Base-by-base conservation (phyloP, 306 rosid genomes). In the Lagenaria siceraria region DNA sequence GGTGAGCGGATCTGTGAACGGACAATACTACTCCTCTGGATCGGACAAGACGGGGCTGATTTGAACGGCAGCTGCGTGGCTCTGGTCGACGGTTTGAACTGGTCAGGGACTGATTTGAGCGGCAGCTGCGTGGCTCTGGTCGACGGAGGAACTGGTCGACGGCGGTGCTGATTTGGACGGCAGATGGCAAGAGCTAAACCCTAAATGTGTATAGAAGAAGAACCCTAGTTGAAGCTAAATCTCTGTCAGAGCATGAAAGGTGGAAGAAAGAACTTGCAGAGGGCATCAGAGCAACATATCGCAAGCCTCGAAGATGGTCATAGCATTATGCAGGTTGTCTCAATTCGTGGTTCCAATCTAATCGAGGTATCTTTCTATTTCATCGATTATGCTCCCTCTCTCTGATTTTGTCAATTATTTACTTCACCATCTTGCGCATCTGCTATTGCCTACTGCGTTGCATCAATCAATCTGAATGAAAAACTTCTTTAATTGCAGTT, bases 261-360 rank as follows among this genome's bases (percentile, higher is more conserved):
- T 74, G 98, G 98, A 84, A 90, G 97, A 82, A 95, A 92, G 83
- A 95, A 95, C 85, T 83, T 95, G 83, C 88, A 85, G 85, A 85
- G 97, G 80, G 96, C 90, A 35, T 80, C 84, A 11, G 87, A 75
- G 84, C 91, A 88, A 62, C 73, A 79, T 40, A 82, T 78, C 63
- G 77, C 87, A 0, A 85, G 85, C 56, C 85, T 95, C 42, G 87
- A 84, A 79, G 86, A 89, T 15, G 91, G 89, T 5, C 90, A 95
- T 69, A 46, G 78, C 42, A 81, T 95, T 69, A 84, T 86, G 96
- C 91, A 88, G 71, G 99, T 92, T 33, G 48, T 95, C 24, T 89
- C 93, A 42, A 90, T 92, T 77, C 89, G 96, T 42, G 97, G 96
- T 27, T 90, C 97, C 55, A 95, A 92, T 85, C 86, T 85, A 81